These are phyloP conservation scores for Kingdonia uniflora DNA, from an alignment of 164 flowering plant genomes.

Conservation along the genomic window DNA sequence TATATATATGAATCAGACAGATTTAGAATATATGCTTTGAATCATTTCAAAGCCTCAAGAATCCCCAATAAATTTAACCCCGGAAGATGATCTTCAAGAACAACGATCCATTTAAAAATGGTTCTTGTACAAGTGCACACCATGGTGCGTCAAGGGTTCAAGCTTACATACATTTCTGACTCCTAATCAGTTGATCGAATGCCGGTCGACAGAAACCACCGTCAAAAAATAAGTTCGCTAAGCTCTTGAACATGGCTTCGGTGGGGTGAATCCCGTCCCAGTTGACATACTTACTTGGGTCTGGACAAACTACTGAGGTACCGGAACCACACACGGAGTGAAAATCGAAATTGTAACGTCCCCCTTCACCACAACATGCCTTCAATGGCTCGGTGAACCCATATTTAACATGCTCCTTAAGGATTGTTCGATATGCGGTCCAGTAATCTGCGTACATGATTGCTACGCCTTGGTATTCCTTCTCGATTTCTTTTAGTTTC, in stretches of 20 bases:
- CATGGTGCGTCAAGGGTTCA: no score
- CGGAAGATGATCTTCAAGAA: no score
- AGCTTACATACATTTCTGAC: not conserved
- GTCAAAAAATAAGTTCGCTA: conserved; percentile 27
- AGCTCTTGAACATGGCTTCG: conserved; percentile 29
- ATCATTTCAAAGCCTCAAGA: no score
- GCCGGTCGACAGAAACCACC: conserved; percentile 28
- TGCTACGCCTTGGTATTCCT: not conserved
- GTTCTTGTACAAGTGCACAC: no score
- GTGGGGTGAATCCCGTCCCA: conserved; percentile 54
- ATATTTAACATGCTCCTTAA: conserved; percentile 14
- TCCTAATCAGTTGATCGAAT: conserved; percentile 5
- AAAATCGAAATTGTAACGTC: conserved; percentile 18
- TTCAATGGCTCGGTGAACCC: conserved; percentile 26
- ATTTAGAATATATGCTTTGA: no score
- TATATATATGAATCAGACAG: no score
- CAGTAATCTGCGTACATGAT: conserved; percentile 38
- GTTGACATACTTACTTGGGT: conserved; percentile 20
- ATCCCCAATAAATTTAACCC: no score
- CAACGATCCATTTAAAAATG: no score
- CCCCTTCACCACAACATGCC: conserved; percentile 40
- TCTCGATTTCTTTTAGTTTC: conserved; percentile 11
- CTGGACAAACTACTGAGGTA: conserved; percentile 16
- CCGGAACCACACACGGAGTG: conserved; percentile 22
- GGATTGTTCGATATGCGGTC: conserved; percentile 23